Evolutionary conservation across 148 eudicot genomes (phyloP).

Genomic region (Pharnaceum exiguum): DNA sequence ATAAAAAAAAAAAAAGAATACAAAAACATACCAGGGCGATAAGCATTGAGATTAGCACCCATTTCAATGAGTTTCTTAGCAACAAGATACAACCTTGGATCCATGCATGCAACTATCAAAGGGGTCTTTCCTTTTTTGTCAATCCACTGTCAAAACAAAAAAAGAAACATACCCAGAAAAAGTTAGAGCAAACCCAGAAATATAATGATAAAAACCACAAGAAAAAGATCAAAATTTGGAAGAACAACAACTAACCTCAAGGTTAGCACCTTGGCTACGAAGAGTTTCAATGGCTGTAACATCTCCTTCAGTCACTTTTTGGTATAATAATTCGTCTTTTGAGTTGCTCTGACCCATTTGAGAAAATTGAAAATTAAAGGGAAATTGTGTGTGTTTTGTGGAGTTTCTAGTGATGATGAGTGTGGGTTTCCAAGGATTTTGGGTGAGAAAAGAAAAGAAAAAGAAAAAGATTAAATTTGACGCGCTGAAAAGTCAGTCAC

Average conservation of each 20-base stretch:
- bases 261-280: conserved; percentile 41
- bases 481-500: no score
- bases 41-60: conserved; percentile 56
- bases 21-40: conserved; percentile 45
- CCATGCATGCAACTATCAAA: conserved; percentile 48
- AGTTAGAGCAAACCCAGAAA: conserved; percentile 11
- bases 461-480: no score
- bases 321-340: conserved; percentile 41
- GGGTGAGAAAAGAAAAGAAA: no score
- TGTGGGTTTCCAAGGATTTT: no score
- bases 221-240: not conserved
- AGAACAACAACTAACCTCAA: conserved; percentile 34
- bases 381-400: no score
- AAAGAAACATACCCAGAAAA: not conserved
- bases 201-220: conserved; percentile 6
- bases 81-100: conserved; percentile 31
- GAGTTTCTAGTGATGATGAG: no score
- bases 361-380: no score
- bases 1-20: not conserved
- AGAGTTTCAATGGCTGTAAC: conserved; percentile 48
- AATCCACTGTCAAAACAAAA: conserved; percentile 40
- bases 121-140: conserved; percentile 68
- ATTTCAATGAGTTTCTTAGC: conserved; percentile 52
- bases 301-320: conserved; percentile 39
- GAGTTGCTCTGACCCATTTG: conserved; percentile 64